Evolutionary conservation across 768 basidiomycete species (phyloP).

Genomic region (Leccinum fibrillosum): DNA sequence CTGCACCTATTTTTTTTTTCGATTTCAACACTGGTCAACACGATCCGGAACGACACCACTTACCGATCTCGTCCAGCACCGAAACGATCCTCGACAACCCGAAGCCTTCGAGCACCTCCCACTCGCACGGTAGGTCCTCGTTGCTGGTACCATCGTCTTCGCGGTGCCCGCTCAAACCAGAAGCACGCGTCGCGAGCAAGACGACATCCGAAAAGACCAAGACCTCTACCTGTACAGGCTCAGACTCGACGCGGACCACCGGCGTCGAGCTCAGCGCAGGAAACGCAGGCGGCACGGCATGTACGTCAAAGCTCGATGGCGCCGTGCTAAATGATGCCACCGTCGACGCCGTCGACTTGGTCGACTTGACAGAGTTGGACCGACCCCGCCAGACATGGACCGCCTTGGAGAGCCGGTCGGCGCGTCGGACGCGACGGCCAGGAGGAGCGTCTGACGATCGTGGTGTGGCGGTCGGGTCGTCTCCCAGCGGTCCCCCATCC

Average conservation of each 20-base stretch:
- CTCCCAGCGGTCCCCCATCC: neutral
- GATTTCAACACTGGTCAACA: neutral
- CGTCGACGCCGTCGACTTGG: constrained; percentile 25
- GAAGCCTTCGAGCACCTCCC: constrained; percentile 44
- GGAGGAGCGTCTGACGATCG: neutral
- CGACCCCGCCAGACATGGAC: constrained; percentile 46
- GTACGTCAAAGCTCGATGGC: constrained; percentile 29
- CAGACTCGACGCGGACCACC: constrained; percentile 25
- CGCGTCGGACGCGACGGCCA: constrained; percentile 4
- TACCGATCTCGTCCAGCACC: constrained; percentile 36
- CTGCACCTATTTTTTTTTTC: constrained; percentile 9
- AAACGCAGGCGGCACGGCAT: neutral
- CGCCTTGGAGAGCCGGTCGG: constrained; percentile 36
- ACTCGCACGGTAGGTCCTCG: constrained; percentile 29
- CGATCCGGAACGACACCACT: neutral
- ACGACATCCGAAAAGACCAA: constrained; percentile 71
- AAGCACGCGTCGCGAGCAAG: constrained; percentile 44
- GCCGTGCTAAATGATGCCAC: constrained; percentile 28
- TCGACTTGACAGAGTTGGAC: constrained; percentile 37
- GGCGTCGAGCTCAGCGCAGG: constrained; percentile 15
- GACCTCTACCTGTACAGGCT: constrained; percentile 31
- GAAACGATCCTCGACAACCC: constrained; percentile 49
- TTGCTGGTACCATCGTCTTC: neutral
- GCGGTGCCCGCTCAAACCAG: constrained; percentile 3
- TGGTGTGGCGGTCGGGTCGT: neutral